A percentile compares a stretch with the other conserved stretches of the same genome.
phyloP scores from a whole-genome alignment of 306 rosid species.

The Quercus gilva region DNA sequence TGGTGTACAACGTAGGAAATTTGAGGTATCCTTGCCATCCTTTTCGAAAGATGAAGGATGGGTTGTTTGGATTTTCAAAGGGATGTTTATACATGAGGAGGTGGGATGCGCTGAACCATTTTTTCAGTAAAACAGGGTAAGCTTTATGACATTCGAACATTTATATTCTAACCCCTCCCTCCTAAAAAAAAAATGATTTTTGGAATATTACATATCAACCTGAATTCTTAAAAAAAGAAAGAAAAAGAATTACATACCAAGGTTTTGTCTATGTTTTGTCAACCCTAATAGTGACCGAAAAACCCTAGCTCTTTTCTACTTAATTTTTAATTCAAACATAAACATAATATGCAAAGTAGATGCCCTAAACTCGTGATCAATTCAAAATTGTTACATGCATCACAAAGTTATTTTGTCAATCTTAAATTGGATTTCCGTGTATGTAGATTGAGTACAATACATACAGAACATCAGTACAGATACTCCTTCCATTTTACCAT shows the following conservation, averaged over 20 bases:
- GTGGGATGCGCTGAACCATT: slow-evolving; percentile 90
- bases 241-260: neutral
- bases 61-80: slow-evolving; percentile 82
- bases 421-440: neutral
- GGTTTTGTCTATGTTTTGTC: neutral
- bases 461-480: no score
- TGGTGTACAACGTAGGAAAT: slow-evolving; percentile 66
- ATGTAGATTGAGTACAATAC: no score
- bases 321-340: neutral
- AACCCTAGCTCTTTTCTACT: neutral
- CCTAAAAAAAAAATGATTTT: neutral
- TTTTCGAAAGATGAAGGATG: slow-evolving; percentile 62
- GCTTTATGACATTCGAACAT: slow-evolving; percentile 11
- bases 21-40: slow-evolving; percentile 71
- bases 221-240: neutral
- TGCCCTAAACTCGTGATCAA: neutral
- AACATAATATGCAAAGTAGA: neutral
- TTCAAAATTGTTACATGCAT: neutral
- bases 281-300: neutral
- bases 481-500: neutral
- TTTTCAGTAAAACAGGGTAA: slow-evolving; percentile 78
- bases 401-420: neutral
- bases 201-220: neutral
- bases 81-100: slow-evolving; percentile 88
- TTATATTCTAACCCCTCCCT: neutral